phyloP scores from a whole-genome alignment of 2,329 filamentous ascomycete genomes.

The Torrubiellomyces zombiae region DNA sequence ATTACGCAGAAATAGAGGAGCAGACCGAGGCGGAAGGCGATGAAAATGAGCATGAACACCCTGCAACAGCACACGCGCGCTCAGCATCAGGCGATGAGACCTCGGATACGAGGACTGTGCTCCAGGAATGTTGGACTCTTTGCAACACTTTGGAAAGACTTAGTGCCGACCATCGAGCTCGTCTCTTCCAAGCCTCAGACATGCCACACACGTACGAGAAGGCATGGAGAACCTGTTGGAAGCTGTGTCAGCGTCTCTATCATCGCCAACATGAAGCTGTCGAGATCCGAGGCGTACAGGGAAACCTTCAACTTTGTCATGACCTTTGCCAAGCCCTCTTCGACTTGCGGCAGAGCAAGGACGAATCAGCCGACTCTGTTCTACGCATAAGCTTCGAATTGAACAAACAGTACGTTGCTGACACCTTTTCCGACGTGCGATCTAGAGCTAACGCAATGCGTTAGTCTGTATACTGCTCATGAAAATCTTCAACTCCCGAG shows the following conservation, averaged over 20 bases:
- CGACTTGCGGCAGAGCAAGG: constrained; percentile 61
- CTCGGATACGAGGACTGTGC: constrained; percentile 52
- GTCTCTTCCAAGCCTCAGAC: constrained; percentile 60
- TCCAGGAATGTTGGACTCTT: constrained; percentile 83
- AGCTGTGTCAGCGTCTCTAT: constrained; percentile 77
- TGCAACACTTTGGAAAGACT: constrained; percentile 81
- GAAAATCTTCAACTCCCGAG: constrained; percentile 65
- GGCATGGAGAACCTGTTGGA: constrained; percentile 91
- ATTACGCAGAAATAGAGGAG: constrained; percentile 34
- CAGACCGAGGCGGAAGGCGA: constrained; percentile 36
- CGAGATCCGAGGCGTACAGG: constrained; percentile 47
- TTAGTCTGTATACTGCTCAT: constrained; percentile 71
- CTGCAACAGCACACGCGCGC: constrained; percentile 24
- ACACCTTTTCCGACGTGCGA: neutral
- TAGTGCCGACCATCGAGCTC: constrained; percentile 67
- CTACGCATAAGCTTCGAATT: constrained; percentile 86
- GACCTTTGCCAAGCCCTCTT: constrained; percentile 89
- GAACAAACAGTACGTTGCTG: constrained; percentile 58
- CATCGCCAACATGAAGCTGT: constrained; percentile 58
- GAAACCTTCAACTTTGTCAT: constrained; percentile 71
- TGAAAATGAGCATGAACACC: constrained; percentile 30
- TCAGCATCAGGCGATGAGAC: constrained; percentile 50
- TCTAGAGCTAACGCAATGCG: constrained; percentile 12
- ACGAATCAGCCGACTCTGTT: constrained; percentile 71
- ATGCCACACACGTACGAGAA: constrained; percentile 66